phyloP scores from a whole-genome alignment of 2,329 filamentous ascomycete genomes.

The Cadophora sp. region DNA sequence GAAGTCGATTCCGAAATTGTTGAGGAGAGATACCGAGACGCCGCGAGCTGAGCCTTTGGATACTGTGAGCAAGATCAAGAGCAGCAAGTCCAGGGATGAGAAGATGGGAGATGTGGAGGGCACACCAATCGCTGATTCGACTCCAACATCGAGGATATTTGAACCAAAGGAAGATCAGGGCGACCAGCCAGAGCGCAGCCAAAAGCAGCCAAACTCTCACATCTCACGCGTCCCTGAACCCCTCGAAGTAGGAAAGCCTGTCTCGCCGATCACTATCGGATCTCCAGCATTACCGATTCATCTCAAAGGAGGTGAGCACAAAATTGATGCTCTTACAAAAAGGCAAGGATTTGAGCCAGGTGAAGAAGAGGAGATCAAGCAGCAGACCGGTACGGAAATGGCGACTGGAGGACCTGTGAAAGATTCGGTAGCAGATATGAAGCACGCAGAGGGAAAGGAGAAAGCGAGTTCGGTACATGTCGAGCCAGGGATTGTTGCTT shows the following conservation, averaged over 20 bases:
- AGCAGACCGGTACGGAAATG: too few species aligned
- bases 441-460: too few species aligned
- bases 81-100: background rate
- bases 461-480: too few species aligned
- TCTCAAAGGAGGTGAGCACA: constrained; percentile 18
- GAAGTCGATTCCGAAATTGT: background rate
- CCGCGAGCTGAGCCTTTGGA: background rate
- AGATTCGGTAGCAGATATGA: too few species aligned
- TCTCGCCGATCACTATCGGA: constrained; percentile 5
- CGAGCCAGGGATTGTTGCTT: too few species aligned
- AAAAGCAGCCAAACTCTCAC: background rate
- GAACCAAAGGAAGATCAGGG: background rate
- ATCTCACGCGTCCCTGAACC: background rate
- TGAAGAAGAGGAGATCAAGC: too few species aligned
- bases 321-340: constrained; percentile 18
- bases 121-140: background rate
- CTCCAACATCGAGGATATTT: background rate
- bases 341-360: constrained; percentile 16
- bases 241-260: background rate
- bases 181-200: background rate
- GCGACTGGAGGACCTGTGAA: too few species aligned
- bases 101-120: background rate
- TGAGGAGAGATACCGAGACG: background rate
- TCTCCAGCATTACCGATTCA: constrained; percentile 11
- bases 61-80: background rate